A percentile compares a stretch with the other conserved stretches of the same genome.
These are phyloP conservation scores for Circinella umbellata DNA, from an alignment of 371 early-diverging fungal species.

Conservation along the genomic window DNA sequence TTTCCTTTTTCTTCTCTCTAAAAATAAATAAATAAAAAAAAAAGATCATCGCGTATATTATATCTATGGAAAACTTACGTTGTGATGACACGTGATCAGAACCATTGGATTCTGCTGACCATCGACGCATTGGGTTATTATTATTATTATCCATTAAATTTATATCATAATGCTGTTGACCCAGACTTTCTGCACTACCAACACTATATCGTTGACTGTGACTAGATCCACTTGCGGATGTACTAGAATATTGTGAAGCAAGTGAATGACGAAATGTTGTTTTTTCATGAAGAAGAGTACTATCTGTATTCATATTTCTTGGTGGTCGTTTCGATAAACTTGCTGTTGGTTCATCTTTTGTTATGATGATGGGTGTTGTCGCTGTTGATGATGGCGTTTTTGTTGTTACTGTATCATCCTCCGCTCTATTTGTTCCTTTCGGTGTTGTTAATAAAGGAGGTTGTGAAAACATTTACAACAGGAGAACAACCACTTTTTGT, in stretches of 20 bases:
- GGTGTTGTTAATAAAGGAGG: slow-evolving; percentile 16
- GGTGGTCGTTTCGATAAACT: slow-evolving; percentile 9
- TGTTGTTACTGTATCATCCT: slow-evolving; percentile 4
- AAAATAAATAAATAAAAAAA: too few species aligned
- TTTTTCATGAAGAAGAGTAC: slow-evolving; percentile 11
- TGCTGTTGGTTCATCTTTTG: slow-evolving; percentile 17
- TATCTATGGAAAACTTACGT: too few species aligned
- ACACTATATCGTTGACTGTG: slow-evolving; percentile 38
- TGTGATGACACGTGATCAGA: slow-evolving; percentile 30
- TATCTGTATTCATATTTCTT: neutral
- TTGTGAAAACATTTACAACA: too few species aligned
- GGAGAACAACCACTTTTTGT: too few species aligned
- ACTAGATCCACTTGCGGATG: slow-evolving; percentile 34
- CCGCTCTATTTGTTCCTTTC: slow-evolving; percentile 9
- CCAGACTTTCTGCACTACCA: slow-evolving; percentile 27
- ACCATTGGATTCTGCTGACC: slow-evolving; percentile 26
- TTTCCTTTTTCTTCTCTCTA: too few species aligned
- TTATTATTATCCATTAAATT: neutral
- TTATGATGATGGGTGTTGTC: neutral
- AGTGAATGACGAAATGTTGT: slow-evolving; percentile 35
- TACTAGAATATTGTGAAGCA: slow-evolving; percentile 39
- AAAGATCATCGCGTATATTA: neutral
- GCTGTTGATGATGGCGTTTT: too few species aligned
- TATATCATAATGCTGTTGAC: slow-evolving; percentile 17
- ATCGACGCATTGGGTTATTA: slow-evolving; percentile 22